Conservation (phyloP, 768 basidiomycete genomes). For the Suillus paluster region DNA sequence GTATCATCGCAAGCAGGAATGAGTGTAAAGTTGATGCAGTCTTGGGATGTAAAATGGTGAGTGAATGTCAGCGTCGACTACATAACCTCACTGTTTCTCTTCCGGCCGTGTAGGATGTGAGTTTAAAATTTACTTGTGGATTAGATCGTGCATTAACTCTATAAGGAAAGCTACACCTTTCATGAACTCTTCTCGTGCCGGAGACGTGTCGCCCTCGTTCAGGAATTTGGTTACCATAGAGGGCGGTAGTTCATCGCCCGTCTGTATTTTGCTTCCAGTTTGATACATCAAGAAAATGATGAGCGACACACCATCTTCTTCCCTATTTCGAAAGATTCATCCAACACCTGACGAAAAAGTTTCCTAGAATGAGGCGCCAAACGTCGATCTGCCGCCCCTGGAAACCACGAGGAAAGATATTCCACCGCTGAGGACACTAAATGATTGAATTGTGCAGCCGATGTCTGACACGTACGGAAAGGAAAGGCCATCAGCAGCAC, state of each 20-base stretch:
- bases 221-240: neutral
- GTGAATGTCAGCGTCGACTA: neutral
- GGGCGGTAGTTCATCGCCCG: neutral
- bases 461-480: conserved; percentile 5
- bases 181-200: conserved; percentile 4
- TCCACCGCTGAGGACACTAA: conserved; percentile 4
- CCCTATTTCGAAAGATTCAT: conserved; percentile 26
- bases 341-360: conserved; percentile 8
- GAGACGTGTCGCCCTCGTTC: neutral
- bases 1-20: conserved; percentile 30
- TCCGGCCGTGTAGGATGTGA: conserved; percentile 12
- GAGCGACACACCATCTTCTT: conserved; percentile 27
- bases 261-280: neutral
- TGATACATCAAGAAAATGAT: no score
- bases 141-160: neutral
- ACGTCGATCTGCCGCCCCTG: conserved; percentile 4
- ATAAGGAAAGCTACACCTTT: conserved; percentile 4
- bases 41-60: conserved; percentile 11
- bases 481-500: conserved; percentile 13
- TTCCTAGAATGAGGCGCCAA: neutral
- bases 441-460: no score
- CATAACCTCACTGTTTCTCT: conserved; percentile 24
- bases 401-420: conserved; percentile 18
- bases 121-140: neutral
- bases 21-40: conserved; percentile 17